phyloP scores from a whole-genome alignment of 805 yeast species.

The Yamadazyma scolyti region DNA sequence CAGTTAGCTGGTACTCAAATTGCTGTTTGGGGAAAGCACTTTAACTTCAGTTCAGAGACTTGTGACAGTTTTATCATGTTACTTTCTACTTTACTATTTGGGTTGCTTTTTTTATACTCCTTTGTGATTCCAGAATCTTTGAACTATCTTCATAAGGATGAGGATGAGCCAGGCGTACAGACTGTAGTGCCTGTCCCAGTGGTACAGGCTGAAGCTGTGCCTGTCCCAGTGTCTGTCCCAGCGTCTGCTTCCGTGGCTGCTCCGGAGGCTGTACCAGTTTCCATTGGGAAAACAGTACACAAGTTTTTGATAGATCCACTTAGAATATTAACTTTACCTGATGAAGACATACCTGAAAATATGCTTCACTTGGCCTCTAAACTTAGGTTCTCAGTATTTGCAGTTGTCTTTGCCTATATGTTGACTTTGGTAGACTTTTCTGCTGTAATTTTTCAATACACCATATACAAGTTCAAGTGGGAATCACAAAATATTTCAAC shows the following conservation, averaged over 20 bases:
- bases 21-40: neutral
- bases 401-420: conserved; percentile 40
- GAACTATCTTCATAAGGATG: no score
- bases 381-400: conserved; percentile 6
- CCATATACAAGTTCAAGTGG: conserved; percentile 52
- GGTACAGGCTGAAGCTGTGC: no score
- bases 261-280: no score
- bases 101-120: no score
- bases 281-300: no score
- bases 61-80: conserved; percentile 27
- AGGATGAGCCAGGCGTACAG: no score
- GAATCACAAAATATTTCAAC: conserved; percentile 48
- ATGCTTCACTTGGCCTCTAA: conserved; percentile 2
- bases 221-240: no score
- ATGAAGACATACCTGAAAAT: conserved; percentile 3
- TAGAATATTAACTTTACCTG: no score
- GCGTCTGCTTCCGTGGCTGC: no score
- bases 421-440: conserved; percentile 29
- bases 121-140: no score
- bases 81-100: conserved; percentile 29
- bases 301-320: no score
- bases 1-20: conserved; percentile 2
- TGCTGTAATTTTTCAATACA: conserved; percentile 44
- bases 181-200: no score
- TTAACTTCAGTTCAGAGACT: conserved; percentile 20